phyloP scores from a whole-genome alignment of 768 basidiomycete species.

The Lactarius akahatsu region DNA sequence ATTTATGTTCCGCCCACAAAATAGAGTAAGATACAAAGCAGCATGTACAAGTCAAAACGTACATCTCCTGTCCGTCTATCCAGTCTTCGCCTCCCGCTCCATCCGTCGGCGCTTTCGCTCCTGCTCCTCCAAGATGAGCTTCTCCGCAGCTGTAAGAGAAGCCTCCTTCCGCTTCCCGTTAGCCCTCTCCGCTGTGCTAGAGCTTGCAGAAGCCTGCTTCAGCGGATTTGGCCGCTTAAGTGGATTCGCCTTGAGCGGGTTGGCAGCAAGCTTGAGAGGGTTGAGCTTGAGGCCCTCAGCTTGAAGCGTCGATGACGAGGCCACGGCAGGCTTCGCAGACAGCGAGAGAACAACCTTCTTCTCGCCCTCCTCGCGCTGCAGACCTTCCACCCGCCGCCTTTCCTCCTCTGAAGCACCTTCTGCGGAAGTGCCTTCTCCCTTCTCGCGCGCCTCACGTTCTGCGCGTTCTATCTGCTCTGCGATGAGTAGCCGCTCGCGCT shows the following conservation, averaged over 20 bases:
- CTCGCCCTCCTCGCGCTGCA: conserved; percentile 74
- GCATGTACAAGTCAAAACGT: conserved; percentile 14
- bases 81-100: conserved; percentile 46
- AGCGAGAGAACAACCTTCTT: conserved; percentile 72
- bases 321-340: conserved; percentile 49
- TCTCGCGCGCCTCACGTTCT: conserved; percentile 46
- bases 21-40: conserved; percentile 12
- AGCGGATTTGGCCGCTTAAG: conserved; percentile 75
- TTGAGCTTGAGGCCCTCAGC: conserved; percentile 58
- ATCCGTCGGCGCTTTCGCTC: conserved; percentile 81
- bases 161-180: conserved; percentile 61
- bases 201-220: conserved; percentile 48
- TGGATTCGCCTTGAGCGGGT: conserved; percentile 65
- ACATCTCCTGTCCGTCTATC: conserved; percentile 13
- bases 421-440: conserved; percentile 33
- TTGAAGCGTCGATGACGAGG: conserved; percentile 38
- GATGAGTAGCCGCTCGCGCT: conserved; percentile 85
- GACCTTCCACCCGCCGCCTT: conserved; percentile 52
- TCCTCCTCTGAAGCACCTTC: conserved; percentile 35
- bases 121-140: conserved; percentile 85
- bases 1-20: not conserved
- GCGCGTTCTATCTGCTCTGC: conserved; percentile 94
- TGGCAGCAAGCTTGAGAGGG: conserved; percentile 50
- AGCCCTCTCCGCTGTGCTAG: conserved; percentile 40
- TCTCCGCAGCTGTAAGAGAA: conserved; percentile 79